Base-by-base conservation (phyloP, 148 eudicot genomes). In the Vaccinium darrowii region DNA sequence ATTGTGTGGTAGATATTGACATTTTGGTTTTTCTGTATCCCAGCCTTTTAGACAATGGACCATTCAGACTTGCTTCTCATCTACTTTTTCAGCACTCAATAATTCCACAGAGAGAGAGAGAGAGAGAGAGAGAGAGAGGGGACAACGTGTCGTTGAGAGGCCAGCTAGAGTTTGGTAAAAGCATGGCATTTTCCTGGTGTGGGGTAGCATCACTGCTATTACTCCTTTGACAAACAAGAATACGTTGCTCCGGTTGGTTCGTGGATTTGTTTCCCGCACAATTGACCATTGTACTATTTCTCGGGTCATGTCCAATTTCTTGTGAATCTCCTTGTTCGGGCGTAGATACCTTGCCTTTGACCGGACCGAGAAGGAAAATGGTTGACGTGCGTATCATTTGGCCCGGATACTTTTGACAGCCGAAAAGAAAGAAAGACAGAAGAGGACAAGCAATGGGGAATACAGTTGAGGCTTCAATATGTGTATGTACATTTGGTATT, bases 61-160 rank as follows among this genome's bases (percentile, higher is more conserved):
- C 62, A 52, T 25, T 13, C 39, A 13, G 80, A 52, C 1, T 52
- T 78, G 58, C 58, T 50, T 53, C 81, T 43, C 62, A 78, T 78
- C 63, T 27, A 78, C 81, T 78, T 14, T 77, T 51, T 78, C 51
- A 2, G 30, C 63, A 14, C 63, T 8, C 63, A 78, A 78, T 78
- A 78, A 78, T 78, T 4, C 1, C 0, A 78, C 47, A 78, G 81
- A 78, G 80, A 76, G 80, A 76, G 79, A 75, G 57, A 76, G 79
- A 49, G 79, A 49, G 79, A 50, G 58, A 78, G 62, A 52, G 81
- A 53, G 62, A 14, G 81, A 15, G 47, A 43, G 47, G 2, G 19
- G 36, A 21, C 21, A 30, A 7, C 14, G 33, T 5, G 80, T 77
- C 60, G 60, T 58, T 5, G 39, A 69, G 21, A 77, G 80, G 80